Evolutionary conservation across 495 filamentous ascomycete genomes (phyloP).

Genomic region (Aspergillus bertholletiae): DNA sequence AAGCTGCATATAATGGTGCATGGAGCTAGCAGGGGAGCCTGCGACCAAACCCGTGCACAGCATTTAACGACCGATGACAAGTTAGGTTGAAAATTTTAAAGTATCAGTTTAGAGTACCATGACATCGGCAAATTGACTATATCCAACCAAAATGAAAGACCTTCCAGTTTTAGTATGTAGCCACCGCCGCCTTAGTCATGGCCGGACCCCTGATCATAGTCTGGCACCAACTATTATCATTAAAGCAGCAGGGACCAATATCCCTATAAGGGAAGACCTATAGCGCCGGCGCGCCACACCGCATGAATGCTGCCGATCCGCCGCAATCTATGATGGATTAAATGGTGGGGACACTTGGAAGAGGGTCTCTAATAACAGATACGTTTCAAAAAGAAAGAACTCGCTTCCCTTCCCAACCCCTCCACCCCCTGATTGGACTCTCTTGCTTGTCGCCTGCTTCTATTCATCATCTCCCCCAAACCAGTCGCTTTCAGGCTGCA

Average conservation of each 20-base stretch:
- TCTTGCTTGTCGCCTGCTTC: neutral
- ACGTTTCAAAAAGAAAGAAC: constrained; percentile 25
- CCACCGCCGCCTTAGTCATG: neutral
- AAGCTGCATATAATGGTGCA: neutral
- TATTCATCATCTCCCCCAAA: neutral
- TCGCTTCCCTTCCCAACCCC: neutral
- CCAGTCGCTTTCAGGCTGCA: neutral
- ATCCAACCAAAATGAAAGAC: neutral
- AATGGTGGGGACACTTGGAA: constrained; percentile 11
- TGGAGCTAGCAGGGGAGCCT: neutral
- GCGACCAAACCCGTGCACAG: neutral
- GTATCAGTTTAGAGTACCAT: neutral
- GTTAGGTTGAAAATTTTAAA: neutral
- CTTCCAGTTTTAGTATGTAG: neutral
- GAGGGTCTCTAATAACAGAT: constrained; percentile 6
- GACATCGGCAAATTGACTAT: neutral
- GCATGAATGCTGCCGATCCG: constrained; percentile 7
- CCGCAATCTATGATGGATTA: neutral
- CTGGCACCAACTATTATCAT: neutral
- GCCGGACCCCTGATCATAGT: no score
- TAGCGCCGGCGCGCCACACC: neutral
- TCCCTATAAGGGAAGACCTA: neutral
- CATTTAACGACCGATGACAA: neutral
- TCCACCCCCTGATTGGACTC: constrained; percentile 4
- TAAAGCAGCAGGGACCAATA: neutral